Evolutionary conservation across 768 basidiomycete genomes (phyloP).

Genomic region (Hygrocybe punicea): DNA sequence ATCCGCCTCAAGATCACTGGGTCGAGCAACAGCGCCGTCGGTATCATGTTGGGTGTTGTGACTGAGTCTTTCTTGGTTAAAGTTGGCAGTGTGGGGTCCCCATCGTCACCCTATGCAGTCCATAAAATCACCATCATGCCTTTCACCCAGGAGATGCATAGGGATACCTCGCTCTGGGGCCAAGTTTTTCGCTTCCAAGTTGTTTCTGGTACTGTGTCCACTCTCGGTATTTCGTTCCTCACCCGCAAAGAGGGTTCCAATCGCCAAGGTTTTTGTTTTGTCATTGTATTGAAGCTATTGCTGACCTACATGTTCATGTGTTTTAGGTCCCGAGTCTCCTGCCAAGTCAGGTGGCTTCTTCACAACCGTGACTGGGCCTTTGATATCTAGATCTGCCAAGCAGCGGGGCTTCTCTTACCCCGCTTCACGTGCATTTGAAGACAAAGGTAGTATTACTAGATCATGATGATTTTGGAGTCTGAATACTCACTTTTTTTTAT

Average conservation of each 20-base stretch:
- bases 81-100: neutral
- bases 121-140: slow-evolving; percentile 11
- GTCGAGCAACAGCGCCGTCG: neutral
- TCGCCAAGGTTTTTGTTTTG: neutral
- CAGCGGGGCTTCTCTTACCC: neutral
- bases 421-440: neutral
- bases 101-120: neutral
- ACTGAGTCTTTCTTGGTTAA: neutral
- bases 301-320: neutral
- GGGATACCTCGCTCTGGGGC: slow-evolving; percentile 8
- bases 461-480: neutral
- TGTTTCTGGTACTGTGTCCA: slow-evolving; percentile 2
- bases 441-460: neutral
- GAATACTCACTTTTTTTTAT: neutral
- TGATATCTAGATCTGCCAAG: neutral
- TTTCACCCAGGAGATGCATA: slow-evolving; percentile 5
- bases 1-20: neutral
- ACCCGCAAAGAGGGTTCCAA: neutral
- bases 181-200: slow-evolving; percentile 3
- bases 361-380: neutral
- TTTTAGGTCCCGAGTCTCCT: neutral
- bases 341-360: neutral
- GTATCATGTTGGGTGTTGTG: slow-evolving; percentile 1
- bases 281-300: neutral
- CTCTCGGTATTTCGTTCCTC: slow-evolving; percentile 4